A percentile compares a stretch with the other conserved stretches of the same genome.
Evolutionary conservation across 371 early-diverging fungal genomes (phyloP).

Genomic region (Haplosporangium sp.): DNA sequence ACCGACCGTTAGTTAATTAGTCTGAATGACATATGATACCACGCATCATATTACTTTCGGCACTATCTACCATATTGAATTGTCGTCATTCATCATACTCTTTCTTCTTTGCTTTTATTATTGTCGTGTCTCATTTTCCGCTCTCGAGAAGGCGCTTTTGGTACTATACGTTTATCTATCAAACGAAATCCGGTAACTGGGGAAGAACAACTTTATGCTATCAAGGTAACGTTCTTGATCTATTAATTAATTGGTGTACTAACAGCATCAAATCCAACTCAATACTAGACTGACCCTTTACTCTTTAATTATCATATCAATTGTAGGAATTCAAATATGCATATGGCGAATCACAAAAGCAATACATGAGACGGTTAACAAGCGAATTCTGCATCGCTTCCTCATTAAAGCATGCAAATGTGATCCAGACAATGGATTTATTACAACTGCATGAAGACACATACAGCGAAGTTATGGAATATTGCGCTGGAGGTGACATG

Average conservation of each 20-base stretch:
- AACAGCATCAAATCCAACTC: background rate
- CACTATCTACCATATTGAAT: background rate
- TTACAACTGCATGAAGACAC: slow-evolving; percentile 66
- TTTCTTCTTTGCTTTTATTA: background rate
- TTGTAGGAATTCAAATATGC: slow-evolving; percentile 72
- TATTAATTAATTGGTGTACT: background rate
- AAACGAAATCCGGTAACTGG: slow-evolving; percentile 23
- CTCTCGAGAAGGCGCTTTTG: slow-evolving; percentile 29
- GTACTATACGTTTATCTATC: slow-evolving; percentile 26
- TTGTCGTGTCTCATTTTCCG: too few relatives aligned
- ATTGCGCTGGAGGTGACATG: slow-evolving; percentile 75
- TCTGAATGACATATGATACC: background rate
- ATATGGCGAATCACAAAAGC: slow-evolving; percentile 65
- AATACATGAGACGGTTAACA: slow-evolving; percentile 74
- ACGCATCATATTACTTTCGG: background rate
- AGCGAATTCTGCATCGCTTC: slow-evolving; percentile 82
- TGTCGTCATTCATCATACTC: background rate
- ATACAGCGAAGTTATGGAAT: slow-evolving; percentile 80
- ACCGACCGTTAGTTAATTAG: too few relatives aligned
- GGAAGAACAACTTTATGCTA: slow-evolving; percentile 18
- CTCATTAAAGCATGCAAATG: slow-evolving; percentile 73
- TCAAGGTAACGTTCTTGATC: slow-evolving; percentile 16
- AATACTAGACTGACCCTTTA: background rate
- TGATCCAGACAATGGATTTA: slow-evolving; percentile 80
- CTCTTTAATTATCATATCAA: background rate